Evolutionary conservation across 2,329 filamentous ascomycete genomes (phyloP), one percentile per base, ranked within the genome.

Genomic region (Plenodomus lindquistii): DNA sequence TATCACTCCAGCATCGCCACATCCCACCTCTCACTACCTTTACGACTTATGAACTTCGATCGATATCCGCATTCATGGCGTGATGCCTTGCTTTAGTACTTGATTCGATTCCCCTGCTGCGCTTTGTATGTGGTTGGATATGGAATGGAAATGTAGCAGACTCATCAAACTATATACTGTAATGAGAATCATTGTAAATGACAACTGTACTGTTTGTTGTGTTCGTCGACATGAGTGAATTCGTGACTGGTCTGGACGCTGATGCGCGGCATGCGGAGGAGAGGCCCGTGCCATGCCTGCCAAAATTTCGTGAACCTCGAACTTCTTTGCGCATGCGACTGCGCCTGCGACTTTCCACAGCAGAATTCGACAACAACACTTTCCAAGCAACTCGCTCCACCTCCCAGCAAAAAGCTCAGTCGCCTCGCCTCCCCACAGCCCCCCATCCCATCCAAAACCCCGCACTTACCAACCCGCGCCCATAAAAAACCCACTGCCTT

Each of bases 221-320:
- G n/a, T n/a, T n/a, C 27, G 15, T 31, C 4, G 27, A 31, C 6
- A 31, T 31, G 6, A 4, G 9, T 11, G 11, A 8, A 31, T 8
- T 15, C 4, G 6, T 31, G 27, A 7, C 11, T 13, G 4, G 15
- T 15, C 15, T 13, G 27, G 4, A 31, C 11, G 10, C 4, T 13
- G 27, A 15, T 31, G 22, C 5, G 22, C 27, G 27, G 27, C 6
- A 31, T 15, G 6, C 6, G 27, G 27, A 31, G 27, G 4, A 11
- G 27, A 13, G 27, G 27, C 15, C 62, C 61, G 63, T 69, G 64
- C 57, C 53, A 70, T 46, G 62, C 65, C 62, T 64, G 54, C 61
- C 58, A 55, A 69, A 69, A 67, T 64, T 68, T 69, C 60, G 48
- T 62, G 58, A 63, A 42, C 27, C 15, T 31, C 11, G 27, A 7